phyloP scores from a whole-genome alignment of 371 early-diverging fungal genomes.

The Funneliformis caledonium region DNA sequence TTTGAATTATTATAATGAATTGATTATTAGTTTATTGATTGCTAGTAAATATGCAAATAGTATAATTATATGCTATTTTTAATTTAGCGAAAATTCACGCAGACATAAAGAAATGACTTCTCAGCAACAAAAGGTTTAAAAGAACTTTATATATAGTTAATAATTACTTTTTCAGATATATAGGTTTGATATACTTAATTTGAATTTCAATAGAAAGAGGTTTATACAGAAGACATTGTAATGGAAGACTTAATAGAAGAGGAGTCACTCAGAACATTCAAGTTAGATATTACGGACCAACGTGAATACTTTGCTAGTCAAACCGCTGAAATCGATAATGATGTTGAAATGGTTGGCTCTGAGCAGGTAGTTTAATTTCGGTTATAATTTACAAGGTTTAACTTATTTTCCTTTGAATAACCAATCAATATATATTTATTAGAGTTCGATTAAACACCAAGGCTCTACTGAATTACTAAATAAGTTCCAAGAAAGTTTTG shows the following conservation, averaged over 20 bases:
- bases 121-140: not conserved
- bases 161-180: not conserved
- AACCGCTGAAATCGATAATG: slow-evolving; percentile 36
- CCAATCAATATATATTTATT: not conserved
- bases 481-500: not conserved
- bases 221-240: slow-evolving; percentile 58
- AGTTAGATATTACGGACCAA: slow-evolving; percentile 76
- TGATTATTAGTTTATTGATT: not conserved
- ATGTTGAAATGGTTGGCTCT: not conserved
- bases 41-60: not conserved
- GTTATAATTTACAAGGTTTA: not conserved
- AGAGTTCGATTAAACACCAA: not conserved
- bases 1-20: not conserved
- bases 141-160: not conserved
- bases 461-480: not conserved
- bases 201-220: slow-evolving; percentile 44
- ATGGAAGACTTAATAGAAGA: slow-evolving; percentile 69
- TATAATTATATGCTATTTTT: not conserved
- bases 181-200: not conserved
- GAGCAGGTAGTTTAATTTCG: not conserved
- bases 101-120: not conserved
- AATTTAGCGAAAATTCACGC: slow-evolving; percentile 2
- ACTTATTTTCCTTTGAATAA: not conserved
- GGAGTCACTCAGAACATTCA: slow-evolving; percentile 55
- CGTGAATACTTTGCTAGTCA: slow-evolving; percentile 81